phyloP scores from a whole-genome alignment of 2,329 filamentous ascomycete genomes.

The Saccharata proteae region DNA sequence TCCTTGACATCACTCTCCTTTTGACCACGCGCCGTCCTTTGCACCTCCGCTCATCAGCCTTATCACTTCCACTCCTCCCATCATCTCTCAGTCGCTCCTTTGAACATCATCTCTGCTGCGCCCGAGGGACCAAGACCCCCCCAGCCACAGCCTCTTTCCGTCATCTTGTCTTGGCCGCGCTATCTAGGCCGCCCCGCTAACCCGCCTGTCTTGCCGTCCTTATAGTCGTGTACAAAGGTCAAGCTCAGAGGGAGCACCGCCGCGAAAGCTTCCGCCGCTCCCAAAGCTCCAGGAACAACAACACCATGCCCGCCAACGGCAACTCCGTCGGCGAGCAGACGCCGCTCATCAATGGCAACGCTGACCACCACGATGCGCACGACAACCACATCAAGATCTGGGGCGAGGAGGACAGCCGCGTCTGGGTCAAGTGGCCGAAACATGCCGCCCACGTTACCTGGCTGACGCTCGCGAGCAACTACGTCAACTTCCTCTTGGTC shows the following conservation, averaged over 20 bases:
- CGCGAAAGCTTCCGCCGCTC: no score
- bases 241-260: conserved; percentile 6
- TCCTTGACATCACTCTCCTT: conserved; percentile 5
- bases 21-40: conserved; percentile 1
- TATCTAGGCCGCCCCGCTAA: background rate
- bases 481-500: conserved; percentile 59
- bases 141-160: no score
- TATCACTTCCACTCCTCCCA: conserved; percentile 1
- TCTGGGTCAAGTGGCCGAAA: conserved; percentile 19
- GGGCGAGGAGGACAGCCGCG: conserved; percentile 4
- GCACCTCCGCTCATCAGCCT: conserved; percentile 4
- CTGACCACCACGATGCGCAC: background rate
- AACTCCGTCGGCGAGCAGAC: background rate
- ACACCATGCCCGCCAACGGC: conserved; percentile 4
- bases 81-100: background rate
- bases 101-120: background rate
- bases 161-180: no score
- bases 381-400: conserved; percentile 4
- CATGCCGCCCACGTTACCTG: conserved; percentile 26
- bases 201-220: conserved; percentile 1
- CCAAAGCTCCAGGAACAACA: conserved; percentile 3
- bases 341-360: conserved; percentile 2
- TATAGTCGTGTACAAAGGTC: conserved; percentile 6
- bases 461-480: conserved; percentile 36
- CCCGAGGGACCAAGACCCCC: no score